phyloP scores from a whole-genome alignment of 805 yeast genomes.

The Cyberlindnera bimundalis region DNA sequence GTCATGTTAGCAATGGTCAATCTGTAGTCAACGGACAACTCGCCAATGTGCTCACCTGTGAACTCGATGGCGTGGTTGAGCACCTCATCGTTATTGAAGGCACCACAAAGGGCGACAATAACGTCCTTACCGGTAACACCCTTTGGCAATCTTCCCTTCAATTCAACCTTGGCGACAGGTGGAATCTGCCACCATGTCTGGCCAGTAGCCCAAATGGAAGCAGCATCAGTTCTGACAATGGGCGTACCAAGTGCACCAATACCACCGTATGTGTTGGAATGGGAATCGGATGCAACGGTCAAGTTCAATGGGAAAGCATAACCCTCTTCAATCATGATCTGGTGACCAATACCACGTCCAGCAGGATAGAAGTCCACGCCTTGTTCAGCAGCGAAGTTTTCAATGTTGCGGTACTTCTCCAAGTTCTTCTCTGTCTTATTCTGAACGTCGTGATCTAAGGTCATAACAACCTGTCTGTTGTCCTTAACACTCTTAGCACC shows the following conservation, averaged over 20 bases:
- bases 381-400: conserved; percentile 82
- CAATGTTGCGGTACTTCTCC: conserved; percentile 83
- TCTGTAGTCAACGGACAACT: conserved; percentile 75
- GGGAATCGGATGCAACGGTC: conserved; percentile 97
- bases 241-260: conserved; percentile 96
- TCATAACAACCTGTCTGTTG: conserved; percentile 89
- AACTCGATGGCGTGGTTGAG: conserved; percentile 92
- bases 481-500: conserved; percentile 85
- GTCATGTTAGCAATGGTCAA: conserved; percentile 96
- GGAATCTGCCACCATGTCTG: conserved; percentile 99
- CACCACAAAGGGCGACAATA: conserved; percentile 93
- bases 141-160: conserved; percentile 72
- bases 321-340: conserved; percentile 98
- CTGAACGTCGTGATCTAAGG: conserved; percentile 97
- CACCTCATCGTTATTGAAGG: conserved; percentile 88
- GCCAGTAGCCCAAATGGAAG: conserved; percentile 99
- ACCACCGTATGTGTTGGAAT: conserved; percentile 97
- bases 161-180: conserved; percentile 92
- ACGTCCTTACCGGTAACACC: conserved; percentile 97
- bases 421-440: conserved; percentile 86
- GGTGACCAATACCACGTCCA: conserved; percentile 99
- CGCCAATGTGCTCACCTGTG: conserved; percentile 72
- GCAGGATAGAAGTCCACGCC: conserved; percentile 98
- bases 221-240: conserved; percentile 97
- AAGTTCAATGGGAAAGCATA: conserved; percentile 92